Evolutionary conservation across 345 rosid species (phyloP), one percentile per base, ranked within the genome.

Genomic region (Fremontodendron californicum): DNA sequence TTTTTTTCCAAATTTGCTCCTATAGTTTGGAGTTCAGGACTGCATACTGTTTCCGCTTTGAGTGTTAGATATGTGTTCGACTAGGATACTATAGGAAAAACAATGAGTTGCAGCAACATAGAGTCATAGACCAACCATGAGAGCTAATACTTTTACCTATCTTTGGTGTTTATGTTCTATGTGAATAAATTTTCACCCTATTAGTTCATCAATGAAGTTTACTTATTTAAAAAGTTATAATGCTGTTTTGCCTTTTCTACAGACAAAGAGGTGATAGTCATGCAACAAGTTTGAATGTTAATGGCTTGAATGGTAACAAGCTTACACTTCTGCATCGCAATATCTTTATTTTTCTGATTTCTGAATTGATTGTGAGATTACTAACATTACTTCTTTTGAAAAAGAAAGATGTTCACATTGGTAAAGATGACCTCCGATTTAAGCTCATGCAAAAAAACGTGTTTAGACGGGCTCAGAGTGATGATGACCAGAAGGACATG

Each of bases 341-440:
- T 78, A 37, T 64, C 8, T 69, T 18, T n/a, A n/a, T 15, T 69
- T 71, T 76, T 75, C 65, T 83, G 75, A 54, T 51, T 76, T 69
- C 71, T 78, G 60, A 66, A 79, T 80, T 66, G 42, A 39, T 79
- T 82, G 78, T 66, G 35, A 70, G 72, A 78, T 84, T 81, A 79
- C 87, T 90, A 77, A 88, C 78, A 71, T 54, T 62, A 65, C 55
- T 75, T 42, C 78, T 57, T 85, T 83, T 84, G 67, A 78, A 71
- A 77, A 78, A 72, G 71, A 57, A 85, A 95, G 98, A 87, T 87
- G 75, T 73, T 79, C 88, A 64, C 80, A 79, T 96, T 65, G 88
- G 89, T 77, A 86, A 81, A 84, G 86, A 85, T 80, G 99, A 96
- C 83, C 96, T 96, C 29, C 92, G 99, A 33, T 79, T 81, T 75